A percentile compares a stretch with the other conserved stretches of the same genome.
Evolutionary conservation across 2,329 filamentous ascomycete genomes (phyloP).

Genomic region (Penicillium sp.): DNA sequence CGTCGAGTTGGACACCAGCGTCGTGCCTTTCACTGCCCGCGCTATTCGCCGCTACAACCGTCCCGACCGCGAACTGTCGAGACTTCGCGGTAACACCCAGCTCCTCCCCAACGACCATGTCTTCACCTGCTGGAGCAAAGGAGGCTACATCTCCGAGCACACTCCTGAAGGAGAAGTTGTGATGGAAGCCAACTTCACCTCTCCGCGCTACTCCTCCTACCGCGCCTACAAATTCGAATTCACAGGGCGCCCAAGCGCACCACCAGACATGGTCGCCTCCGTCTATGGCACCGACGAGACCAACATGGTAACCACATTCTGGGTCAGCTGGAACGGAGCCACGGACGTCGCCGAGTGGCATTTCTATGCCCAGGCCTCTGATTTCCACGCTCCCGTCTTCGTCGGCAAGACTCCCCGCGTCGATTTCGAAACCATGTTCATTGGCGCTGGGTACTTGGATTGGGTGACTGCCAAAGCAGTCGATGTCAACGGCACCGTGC

Average conservation of each 20-base stretch:
- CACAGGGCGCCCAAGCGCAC: conserved; percentile 31
- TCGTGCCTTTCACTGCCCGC: conserved; percentile 29
- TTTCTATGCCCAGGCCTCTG: conserved; percentile 32
- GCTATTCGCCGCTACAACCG: conserved; percentile 31
- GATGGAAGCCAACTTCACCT: conserved; percentile 36
- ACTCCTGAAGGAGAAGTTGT: conserved; percentile 30
- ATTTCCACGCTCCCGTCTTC: conserved; percentile 21
- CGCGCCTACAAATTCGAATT: conserved; percentile 43
- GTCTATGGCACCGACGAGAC: conserved; percentile 29
- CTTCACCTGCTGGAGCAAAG: conserved; percentile 38
- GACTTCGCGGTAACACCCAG: conserved; percentile 39
- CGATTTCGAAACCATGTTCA: conserved; percentile 26
- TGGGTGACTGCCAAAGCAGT: conserved; percentile 24
- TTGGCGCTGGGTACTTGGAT: conserved; percentile 23
- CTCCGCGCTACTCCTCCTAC: conserved; percentile 38
- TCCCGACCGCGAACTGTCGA: conserved; percentile 34
- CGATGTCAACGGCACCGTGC: conserved; percentile 17
- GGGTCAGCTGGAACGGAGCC: conserved; percentile 43
- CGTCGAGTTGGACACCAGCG: conserved; percentile 31
- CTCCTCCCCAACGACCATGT: conserved; percentile 37
- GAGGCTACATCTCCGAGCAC: conserved; percentile 38
- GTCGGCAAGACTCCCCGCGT: conserved; percentile 18
- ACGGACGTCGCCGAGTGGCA: conserved; percentile 40
- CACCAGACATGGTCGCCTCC: conserved; percentile 33
- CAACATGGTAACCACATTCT: conserved; percentile 31